Percentiles rank a stretch among this genome's conserved stretches.
phyloP scores from a whole-genome alignment of 768 basidiomycete species.

The Mrakia frigida region DNA sequence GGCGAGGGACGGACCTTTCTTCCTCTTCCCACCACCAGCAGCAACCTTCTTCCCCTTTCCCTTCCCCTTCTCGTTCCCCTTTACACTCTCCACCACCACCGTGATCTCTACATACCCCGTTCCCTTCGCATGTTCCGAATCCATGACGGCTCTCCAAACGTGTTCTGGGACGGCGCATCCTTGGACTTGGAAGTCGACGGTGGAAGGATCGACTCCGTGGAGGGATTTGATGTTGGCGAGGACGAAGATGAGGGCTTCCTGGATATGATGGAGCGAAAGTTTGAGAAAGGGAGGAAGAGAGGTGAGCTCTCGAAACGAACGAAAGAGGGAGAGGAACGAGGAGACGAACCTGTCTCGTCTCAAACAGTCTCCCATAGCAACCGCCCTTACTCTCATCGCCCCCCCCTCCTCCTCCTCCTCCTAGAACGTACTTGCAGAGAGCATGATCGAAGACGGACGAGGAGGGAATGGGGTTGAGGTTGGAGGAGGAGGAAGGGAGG shows the following conservation, averaged over 20 bases:
- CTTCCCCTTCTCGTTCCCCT: not conserved
- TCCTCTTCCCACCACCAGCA: not conserved
- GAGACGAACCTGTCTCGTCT: not conserved
- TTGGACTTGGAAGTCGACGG: not conserved
- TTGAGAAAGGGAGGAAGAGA: too few relatives aligned
- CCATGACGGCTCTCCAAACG: constrained; percentile 3
- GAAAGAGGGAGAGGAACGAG: not conserved
- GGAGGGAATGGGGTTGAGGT: not conserved
- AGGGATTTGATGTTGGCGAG: not conserved
- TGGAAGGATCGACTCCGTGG: not conserved
- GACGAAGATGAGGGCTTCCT: constrained; percentile 8
- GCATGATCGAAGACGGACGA: not conserved
- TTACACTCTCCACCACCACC: not conserved
- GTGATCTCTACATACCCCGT: not conserved
- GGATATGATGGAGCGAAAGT: not conserved
- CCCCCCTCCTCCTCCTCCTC: not conserved
- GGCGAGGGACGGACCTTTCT: not conserved
- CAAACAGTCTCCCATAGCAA: not conserved
- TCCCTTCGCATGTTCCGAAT: not conserved
- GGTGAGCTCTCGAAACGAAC: not conserved
- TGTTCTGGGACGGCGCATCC: not conserved
- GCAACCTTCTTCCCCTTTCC: not conserved
- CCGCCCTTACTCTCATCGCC: not conserved
- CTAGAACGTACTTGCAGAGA: constrained; percentile 11
- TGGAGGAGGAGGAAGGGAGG: not conserved